These are phyloP conservation scores for Lyophyllum decastes DNA, from an alignment of 768 basidiomycete species.

Conservation along the genomic window DNA sequence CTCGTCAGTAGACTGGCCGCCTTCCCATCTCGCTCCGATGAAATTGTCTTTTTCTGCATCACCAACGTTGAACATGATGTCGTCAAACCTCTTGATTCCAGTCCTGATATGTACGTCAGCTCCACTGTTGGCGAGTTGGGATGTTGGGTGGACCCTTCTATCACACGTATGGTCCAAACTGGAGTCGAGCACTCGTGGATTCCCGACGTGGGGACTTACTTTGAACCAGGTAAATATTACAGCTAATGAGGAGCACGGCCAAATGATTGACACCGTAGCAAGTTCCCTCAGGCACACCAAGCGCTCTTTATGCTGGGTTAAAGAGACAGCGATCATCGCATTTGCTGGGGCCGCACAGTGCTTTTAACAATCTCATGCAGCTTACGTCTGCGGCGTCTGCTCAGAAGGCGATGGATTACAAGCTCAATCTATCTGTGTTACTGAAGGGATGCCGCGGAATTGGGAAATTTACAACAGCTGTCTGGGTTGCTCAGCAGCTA, in stretches of 20 bases:
- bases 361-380: constrained; percentile 51
- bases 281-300: constrained; percentile 13
- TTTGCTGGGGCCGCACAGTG: constrained; percentile 32
- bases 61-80: constrained; percentile 74
- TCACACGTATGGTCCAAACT: constrained; percentile 77
- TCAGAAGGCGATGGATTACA: constrained; percentile 56
- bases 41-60: constrained; percentile 75
- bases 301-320: constrained; percentile 25
- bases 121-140: constrained; percentile 72
- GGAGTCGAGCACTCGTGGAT: constrained; percentile 72
- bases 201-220: constrained; percentile 51
- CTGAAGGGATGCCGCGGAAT: constrained; percentile 78
- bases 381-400: constrained; percentile 62
- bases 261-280: not conserved
- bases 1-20: not conserved
- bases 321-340: constrained; percentile 19
- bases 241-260: not conserved
- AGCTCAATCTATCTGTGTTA: constrained; percentile 69
- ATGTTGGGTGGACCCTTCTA: constrained; percentile 75
- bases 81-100: constrained; percentile 30
- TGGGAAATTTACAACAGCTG: constrained; percentile 75
- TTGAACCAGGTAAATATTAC: constrained; percentile 44
- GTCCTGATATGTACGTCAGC: constrained; percentile 51
- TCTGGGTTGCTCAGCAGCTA: constrained; percentile 55
- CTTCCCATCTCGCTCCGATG: constrained; percentile 32